Percentiles rank a stretch among this genome's conserved stretches.
Evolutionary conservation across 257 asterid genomes (phyloP).

Genomic region (Ocimum tenuiflorum): DNA sequence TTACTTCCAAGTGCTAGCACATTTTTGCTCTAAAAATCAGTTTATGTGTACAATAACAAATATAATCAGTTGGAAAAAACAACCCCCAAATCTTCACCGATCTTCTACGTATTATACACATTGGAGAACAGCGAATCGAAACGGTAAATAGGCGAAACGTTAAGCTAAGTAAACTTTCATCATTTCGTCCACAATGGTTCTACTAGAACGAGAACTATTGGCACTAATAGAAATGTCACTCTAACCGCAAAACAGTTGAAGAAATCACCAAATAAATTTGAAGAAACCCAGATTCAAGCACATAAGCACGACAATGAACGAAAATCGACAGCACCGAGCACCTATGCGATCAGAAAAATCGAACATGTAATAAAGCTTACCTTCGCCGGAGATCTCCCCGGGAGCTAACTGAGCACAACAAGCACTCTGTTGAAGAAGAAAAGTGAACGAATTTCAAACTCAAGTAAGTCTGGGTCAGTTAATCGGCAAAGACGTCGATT

Average conservation of each 20-base stretch:
- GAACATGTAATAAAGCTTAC: slow-evolving; percentile 9
- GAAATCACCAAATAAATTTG: neutral
- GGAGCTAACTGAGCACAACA: slow-evolving; percentile 12
- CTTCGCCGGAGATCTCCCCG: slow-evolving; percentile 26
- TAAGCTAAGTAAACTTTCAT: too few relatives aligned
- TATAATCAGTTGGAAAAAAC: too few relatives aligned
- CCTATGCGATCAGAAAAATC: neutral
- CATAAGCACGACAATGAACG: neutral
- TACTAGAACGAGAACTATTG: too few relatives aligned
- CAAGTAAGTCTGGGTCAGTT: neutral
- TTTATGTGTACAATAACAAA: too few relatives aligned
- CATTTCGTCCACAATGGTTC: too few relatives aligned
- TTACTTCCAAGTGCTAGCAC: too few relatives aligned
- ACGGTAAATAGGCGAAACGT: too few relatives aligned
- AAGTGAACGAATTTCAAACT: neutral
- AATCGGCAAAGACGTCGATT: neutral
- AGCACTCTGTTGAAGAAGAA: neutral
- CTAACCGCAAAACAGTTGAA: neutral
- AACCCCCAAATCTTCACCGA: too few relatives aligned
- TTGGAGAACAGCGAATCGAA: too few relatives aligned
- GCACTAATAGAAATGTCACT: neutral
- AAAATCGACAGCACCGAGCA: neutral
- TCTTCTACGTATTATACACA: too few relatives aligned
- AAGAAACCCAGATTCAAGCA: neutral
- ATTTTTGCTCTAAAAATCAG: too few relatives aligned